Base-by-base conservation (phyloP, 768 basidiomycete species). In the Ramaria rubella region DNA sequence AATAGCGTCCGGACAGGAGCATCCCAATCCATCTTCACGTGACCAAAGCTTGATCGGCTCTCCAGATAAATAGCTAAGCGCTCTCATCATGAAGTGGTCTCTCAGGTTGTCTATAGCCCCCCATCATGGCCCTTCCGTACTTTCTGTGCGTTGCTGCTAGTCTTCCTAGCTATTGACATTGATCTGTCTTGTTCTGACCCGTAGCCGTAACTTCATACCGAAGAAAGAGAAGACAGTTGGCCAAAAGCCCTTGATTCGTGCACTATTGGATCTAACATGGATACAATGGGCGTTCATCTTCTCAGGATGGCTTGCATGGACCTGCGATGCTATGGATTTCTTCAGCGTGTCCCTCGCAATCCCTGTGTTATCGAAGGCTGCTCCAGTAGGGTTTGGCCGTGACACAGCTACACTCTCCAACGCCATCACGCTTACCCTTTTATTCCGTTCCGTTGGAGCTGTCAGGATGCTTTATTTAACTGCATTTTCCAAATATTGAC, bases 361-460 rank as follows among this genome's bases (percentile, higher is more conserved):
- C 49, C 59, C 64, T 2, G 58, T 57, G 3, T 67, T 74, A 7
- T 58, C 62, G 6, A 57, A 58, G 29, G 19, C 31, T 40, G n/a
- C 21, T 8, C 57, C 48, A 2, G 2, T 24, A 7, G 48, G 48
- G 23, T 51, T 50, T 33, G 86, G 4, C 81, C 83, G 12, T 75
- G 86, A 60, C 81, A 77, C 44, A 73, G 86, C 19, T 62, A 70
- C 5, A 63, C 66, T 40, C 73, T 89, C 90, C 48, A 83, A 85
- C 19, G 80, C 90, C 4, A 94, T 98, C 66, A 96, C 94, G 5
- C 77, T 96, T 49, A 96, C 94, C 0, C 77, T 98, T 1, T 81
- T 98, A n/a, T 87, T 97, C 76, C 82, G 94, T 58, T 87, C 89
- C 4, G 73, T 80, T 50, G 88, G 87, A 31, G 87, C 88, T 40